phyloP scores from a whole-genome alignment of 768 basidiomycete genomes.

The Mycena kentingensis region DNA sequence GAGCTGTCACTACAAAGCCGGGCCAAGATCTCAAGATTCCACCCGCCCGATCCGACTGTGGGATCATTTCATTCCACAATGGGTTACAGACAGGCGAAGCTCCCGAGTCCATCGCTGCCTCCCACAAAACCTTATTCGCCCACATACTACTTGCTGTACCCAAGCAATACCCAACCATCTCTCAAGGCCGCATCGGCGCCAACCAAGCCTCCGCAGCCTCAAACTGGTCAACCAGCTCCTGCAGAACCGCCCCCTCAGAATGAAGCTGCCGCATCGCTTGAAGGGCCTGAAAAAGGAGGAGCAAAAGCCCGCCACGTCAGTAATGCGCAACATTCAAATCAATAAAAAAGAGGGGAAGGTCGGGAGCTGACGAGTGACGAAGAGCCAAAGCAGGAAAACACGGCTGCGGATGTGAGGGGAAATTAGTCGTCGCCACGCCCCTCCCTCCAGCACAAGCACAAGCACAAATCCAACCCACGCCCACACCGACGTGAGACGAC shows the following conservation, averaged over 20 bases:
- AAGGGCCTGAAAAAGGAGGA: slow-evolving; percentile 56
- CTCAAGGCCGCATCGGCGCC: slow-evolving; percentile 84
- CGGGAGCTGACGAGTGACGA: slow-evolving; percentile 69
- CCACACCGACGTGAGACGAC: slow-evolving; percentile 49
- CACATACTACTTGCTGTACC: not conserved
- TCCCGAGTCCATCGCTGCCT: not conserved
- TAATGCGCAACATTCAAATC: not conserved
- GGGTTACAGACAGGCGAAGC: not conserved
- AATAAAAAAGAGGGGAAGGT: slow-evolving; percentile 45
- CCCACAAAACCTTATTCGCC: slow-evolving; percentile 8
- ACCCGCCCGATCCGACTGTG: slow-evolving; percentile 10
- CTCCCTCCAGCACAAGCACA: slow-evolving; percentile 64
- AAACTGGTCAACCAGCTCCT: slow-evolving; percentile 92
- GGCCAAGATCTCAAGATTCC: not conserved
- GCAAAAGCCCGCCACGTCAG: slow-evolving; percentile 31
- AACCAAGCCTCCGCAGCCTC: slow-evolving; percentile 95
- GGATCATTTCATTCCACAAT: slow-evolving; percentile 7
- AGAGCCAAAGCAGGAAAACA: not conserved
- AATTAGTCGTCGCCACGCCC: too few species aligned
- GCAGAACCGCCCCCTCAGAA: slow-evolving; percentile 76
- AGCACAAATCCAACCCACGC: slow-evolving; percentile 54
- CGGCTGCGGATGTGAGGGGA: too few species aligned
- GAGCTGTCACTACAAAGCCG: not conserved
- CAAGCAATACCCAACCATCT: not conserved
- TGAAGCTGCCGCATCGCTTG: slow-evolving; percentile 89